Percentiles rank a stretch among this genome's conserved stretches.
Evolutionary conservation across 257 asterid species (phyloP).

Genomic region (Nicotiana paniculata): DNA sequence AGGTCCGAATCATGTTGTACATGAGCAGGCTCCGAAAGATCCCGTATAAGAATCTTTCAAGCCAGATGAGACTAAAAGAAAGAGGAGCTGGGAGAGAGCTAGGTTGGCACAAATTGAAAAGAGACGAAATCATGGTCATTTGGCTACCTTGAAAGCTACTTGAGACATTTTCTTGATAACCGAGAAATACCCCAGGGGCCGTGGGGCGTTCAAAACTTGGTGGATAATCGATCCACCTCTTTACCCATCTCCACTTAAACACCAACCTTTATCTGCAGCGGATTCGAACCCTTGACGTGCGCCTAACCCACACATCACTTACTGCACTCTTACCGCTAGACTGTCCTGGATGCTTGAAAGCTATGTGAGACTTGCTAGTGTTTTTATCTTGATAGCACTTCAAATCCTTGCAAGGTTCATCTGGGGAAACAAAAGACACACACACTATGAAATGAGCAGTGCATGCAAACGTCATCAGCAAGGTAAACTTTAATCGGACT

Average conservation of each 20-base stretch:
- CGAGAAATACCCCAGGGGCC: not conserved
- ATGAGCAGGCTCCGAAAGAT: too few species aligned
- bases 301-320: not conserved
- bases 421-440: constrained; percentile 24
- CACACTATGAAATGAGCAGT: not conserved
- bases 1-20: too few species aligned
- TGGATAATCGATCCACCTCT: not conserved
- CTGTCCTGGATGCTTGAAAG: constrained; percentile 7
- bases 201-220: not conserved
- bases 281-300: not conserved
- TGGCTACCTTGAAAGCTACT: constrained; percentile 45
- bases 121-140: not conserved
- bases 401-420: constrained; percentile 85
- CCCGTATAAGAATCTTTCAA: not conserved
- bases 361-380: constrained; percentile 83
- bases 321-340: not conserved
- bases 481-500: not conserved
- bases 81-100: not conserved
- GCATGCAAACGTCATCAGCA: not conserved
- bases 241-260: not conserved
- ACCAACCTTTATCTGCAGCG: not conserved
- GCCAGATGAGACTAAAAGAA: not conserved
- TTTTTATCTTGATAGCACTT: constrained; percentile 79
- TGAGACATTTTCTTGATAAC: not conserved
- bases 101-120: not conserved